Evolutionary conservation across 495 filamentous ascomycete species (phyloP), one percentile per base, ranked within the genome.

Genomic region (Acidiella bohemica): DNA sequence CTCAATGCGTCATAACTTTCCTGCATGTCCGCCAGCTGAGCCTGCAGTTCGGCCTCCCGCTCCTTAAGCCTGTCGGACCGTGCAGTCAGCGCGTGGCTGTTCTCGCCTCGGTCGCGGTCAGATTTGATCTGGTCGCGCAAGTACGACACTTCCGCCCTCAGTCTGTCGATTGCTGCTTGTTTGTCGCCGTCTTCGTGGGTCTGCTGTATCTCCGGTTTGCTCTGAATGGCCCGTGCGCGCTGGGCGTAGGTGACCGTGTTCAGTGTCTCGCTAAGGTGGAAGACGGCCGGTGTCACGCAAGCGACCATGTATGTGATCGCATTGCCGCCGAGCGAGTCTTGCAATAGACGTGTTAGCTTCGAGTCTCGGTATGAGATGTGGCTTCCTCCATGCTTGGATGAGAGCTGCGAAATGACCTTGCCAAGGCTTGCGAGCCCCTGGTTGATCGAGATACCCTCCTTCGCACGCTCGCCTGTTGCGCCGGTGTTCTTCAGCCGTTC

Each of bases 301-400:
- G 90, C 90, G 65, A 99, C 87, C 90, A 99, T 95, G 61, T 96
- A 99, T 1, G 90, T 99, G 53, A 93, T 92, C 0, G 90, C 92
- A 54, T 92, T 96, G 4, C 92, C 92, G 32, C 90, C 90, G n/a
- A 99, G 67, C 1, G 90, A 99, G 59, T 99, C 90, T 65, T 96
- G 92, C 12, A 99, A 75, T 10, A 99, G 70, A 37, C 90, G 81
- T 12, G 90, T 99, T 40, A 99, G 78, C 58, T 81, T 86, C 11
- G 90, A 99, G 61, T 99, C 90, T 27, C 90, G 85, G 59, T 99
- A 99, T 5, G 92, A 96, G 28, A 99, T 84, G 59, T 99, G 92
- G 14, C 84, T 77, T 17, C 88, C 84, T 23, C 81, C 62, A 48
- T 86, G 75, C 34, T 85, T 78, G 23, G 86, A 93, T 2, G 90